Evolutionary conservation across 306 rosid species (phyloP), one percentile per base, ranked within the genome.

Genomic region (Glycine tomentella): DNA sequence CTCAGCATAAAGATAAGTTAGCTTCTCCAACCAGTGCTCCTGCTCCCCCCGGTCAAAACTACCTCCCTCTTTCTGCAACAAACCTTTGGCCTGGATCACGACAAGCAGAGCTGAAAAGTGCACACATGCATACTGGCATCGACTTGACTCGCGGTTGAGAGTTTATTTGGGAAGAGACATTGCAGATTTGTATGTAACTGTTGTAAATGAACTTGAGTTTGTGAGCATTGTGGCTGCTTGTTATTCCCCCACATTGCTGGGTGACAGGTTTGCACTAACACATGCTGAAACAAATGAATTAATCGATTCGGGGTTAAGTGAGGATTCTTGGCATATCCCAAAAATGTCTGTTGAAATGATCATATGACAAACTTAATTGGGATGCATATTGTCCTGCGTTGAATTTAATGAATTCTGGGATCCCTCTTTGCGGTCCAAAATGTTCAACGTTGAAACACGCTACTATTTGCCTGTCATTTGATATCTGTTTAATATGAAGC

Each of bases 111-210:
- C 52, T 84, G 80, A 87, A 92, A 84, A 83, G 84, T 15, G 62
- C 69, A 20, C 93, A 92, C 64, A 69, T 87, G 0, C 91, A 90
- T 55, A 90, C 93, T 0, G 97, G 99, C 70, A 87, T 95, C 12
- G 99, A 95, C 87, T 88, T 93, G 90, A 95, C 85, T 7, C 93
- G 98, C 0, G 98, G 99, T 53, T 93, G 93, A 93, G 77, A 55
- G 36, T 83, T 79, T 70, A 76, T 34, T 13, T 42, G 0, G 66
- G 71, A 87, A 90, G 87, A 87, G 40, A 36, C 80, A 82, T 86
- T 85, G 83, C 85, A 76, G 85, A 82, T 88, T 84, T 90, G 97
- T 95, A 89, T 87, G 89, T 89, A 80, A 40, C 82, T 89, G 93
- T 86, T 91, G 99, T 90, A 89, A 80, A 95, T 89, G n/a, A n/a